Base-by-base conservation (phyloP, 2,329 filamentous ascomycete genomes). In the Cordyceps militaris region DNA sequence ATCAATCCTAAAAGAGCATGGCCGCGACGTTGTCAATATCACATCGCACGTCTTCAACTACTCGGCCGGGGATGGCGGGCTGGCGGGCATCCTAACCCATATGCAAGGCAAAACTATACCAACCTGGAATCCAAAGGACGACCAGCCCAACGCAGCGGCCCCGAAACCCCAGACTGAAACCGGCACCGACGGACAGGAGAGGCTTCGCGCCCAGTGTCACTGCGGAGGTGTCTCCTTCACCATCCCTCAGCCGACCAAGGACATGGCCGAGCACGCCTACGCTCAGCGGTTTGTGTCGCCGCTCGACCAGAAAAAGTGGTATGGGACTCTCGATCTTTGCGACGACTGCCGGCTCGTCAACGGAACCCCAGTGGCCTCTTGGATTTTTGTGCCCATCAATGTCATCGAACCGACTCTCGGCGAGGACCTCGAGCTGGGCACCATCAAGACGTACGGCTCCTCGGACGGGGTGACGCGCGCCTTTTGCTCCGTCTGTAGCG, bases 161-260 rank as follows among this genome's bases (percentile, higher is more conserved):
- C 60, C 68, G 30, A 63, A 67, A 43, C 61, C 66, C 5, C 21
- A 66, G 47, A 59, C 63, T 0, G 72, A 75, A 59, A 55, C 69
- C 8, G 73, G 71, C 5, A 51, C 57, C 0, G 64, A 71, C 9
- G 74, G 74, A 10, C 63, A 70, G 43, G 71, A 77, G 38, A 64
- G 71, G 19, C 69, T 80, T 11, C 70, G 72, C 0, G 77, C 70
- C 0, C 60, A 77, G 60, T 80, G 78, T 61, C 68, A 73, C 57
- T 80, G 77, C 58, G 74, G 73, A 42, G 76, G 77, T 10, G 73
- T 80, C 0, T 74, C 72, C 4, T 79, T 80, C 63, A 74, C 73
- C 5, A 67, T 80, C 30, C 62, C 67, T 10, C 69, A 75, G 3
- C 78, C 77, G 1, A 67, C 64, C 3, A 54, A 67, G 5, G 65